These are phyloP conservation scores for Ilyonectria robusta DNA, from an alignment of 2,329 filamentous ascomycete species.

Conservation along the genomic window DNA sequence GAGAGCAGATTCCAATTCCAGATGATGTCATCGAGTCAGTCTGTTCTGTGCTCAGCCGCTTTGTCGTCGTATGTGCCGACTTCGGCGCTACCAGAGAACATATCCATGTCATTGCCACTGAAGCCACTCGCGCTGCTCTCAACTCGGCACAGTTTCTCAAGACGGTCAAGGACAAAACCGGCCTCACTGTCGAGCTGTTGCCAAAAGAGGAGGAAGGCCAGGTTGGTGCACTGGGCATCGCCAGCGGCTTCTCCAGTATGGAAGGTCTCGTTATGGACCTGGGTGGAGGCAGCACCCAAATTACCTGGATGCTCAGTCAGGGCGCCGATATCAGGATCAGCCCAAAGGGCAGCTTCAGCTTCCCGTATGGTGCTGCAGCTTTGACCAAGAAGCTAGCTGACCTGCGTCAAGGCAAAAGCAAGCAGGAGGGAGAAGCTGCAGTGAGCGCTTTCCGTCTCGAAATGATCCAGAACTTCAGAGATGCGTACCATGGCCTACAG, in stretches of 20 bases:
- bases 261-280: conserved; percentile 80
- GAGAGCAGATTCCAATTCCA: conserved; percentile 50
- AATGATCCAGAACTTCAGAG: conserved; percentile 66
- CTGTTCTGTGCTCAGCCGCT: conserved; percentile 46
- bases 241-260: conserved; percentile 73
- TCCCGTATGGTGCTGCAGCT: conserved; percentile 80
- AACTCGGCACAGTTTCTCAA: conserved; percentile 49
- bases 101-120: conserved; percentile 51
- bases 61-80: conserved; percentile 49
- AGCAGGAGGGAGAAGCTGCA: conserved; percentile 58
- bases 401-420: conserved; percentile 54
- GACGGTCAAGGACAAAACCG: conserved; percentile 67
- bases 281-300: conserved; percentile 78
- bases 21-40: conserved; percentile 46
- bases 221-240: conserved; percentile 76
- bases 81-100: conserved; percentile 43
- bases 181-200: conserved; percentile 72
- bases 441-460: conserved; percentile 62
- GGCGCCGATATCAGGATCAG: conserved; percentile 66
- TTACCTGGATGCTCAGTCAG: conserved; percentile 74
- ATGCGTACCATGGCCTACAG: conserved; percentile 66
- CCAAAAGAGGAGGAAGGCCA: conserved; percentile 77
- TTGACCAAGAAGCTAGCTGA: conserved; percentile 68
- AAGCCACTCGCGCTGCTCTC: conserved; percentile 50
- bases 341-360: conserved; percentile 71